Percentiles rank a stretch among this genome's conserved stretches.
Conservation (phyloP, 2,329 filamentous ascomycete species). For the Salinomyces thailandicus region DNA sequence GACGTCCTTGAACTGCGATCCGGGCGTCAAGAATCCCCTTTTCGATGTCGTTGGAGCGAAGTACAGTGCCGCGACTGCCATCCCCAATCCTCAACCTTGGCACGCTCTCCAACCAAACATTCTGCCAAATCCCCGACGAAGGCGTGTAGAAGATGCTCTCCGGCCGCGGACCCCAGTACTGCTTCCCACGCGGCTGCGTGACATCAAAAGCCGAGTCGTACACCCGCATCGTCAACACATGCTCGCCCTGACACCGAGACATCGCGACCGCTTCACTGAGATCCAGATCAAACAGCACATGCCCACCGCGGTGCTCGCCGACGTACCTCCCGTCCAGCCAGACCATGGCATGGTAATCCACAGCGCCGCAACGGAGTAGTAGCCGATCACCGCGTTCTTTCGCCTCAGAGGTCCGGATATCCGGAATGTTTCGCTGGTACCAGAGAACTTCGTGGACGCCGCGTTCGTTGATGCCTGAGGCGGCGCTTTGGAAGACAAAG, state of each 20-base stretch:
- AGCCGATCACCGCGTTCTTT: slow-evolving; percentile 31
- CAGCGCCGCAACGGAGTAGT: slow-evolving; percentile 48
- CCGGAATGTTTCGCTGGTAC: slow-evolving; percentile 43
- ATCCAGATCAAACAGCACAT: slow-evolving; percentile 49
- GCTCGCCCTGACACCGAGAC: not conserved
- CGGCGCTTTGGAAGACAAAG: slow-evolving; percentile 54
- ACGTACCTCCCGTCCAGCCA: slow-evolving; percentile 46
- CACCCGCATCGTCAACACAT: slow-evolving; percentile 45
- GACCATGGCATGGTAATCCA: slow-evolving; percentile 50
- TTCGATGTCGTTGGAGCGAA: slow-evolving; percentile 45
- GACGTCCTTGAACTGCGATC: slow-evolving; percentile 41
- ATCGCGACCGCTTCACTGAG: slow-evolving; percentile 38
- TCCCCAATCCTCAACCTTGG: slow-evolving; percentile 44
- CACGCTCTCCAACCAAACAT: slow-evolving; percentile 56
- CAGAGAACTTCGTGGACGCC: slow-evolving; percentile 57
- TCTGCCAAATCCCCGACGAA: slow-evolving; percentile 65
- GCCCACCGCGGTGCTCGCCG: slow-evolving; percentile 48
- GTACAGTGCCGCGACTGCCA: slow-evolving; percentile 48
- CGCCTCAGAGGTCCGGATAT: slow-evolving; percentile 16
- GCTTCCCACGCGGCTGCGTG: slow-evolving; percentile 56
- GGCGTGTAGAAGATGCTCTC: slow-evolving; percentile 62
- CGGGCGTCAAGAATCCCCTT: slow-evolving; percentile 42
- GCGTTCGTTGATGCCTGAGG: slow-evolving; percentile 51
- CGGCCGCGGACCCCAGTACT: slow-evolving; percentile 49
- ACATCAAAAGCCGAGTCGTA: slow-evolving; percentile 55